These are phyloP conservation scores for Miamiensis avidus DNA, from an alignment of 169 alveolate genomes.

Conservation along the genomic window DNA sequence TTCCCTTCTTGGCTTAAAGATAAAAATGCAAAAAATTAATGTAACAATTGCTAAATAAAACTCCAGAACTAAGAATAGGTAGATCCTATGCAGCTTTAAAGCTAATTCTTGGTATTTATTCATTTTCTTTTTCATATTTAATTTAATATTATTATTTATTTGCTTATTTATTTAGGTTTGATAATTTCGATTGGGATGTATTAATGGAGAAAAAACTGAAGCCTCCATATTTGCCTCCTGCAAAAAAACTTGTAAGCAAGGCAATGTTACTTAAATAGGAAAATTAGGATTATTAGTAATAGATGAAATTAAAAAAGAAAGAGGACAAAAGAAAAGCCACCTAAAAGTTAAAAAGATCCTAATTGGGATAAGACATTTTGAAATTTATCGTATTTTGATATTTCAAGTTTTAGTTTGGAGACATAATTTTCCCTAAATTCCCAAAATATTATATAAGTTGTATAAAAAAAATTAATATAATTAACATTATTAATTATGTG, in stretches of 20 bases:
- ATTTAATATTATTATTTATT: too few relatives aligned
- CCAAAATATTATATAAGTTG: too few relatives aligned
- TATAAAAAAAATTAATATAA: too few relatives aligned
- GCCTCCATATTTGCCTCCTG: conserved; percentile 9
- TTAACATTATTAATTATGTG: too few relatives aligned
- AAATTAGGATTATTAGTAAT: background rate
- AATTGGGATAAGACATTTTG: background rate
- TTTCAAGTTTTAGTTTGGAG: too few relatives aligned
- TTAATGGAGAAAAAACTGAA: background rate
- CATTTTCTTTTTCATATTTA: too few relatives aligned
- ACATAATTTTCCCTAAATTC: too few relatives aligned
- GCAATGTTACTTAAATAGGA: background rate
- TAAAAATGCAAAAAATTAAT: conserved; percentile 35
- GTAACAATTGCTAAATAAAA: conserved; percentile 40
- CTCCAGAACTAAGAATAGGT: conserved; percentile 50
- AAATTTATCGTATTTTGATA: background rate
- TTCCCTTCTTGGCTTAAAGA: conserved; percentile 78
- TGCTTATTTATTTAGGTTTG: background rate
- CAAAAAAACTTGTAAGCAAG: background rate
- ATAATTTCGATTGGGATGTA: background rate
- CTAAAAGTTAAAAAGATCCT: background rate
- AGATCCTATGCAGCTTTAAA: conserved; percentile 43
- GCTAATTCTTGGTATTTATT: conserved; percentile 18
- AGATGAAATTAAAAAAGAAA: background rate
- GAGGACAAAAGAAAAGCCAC: background rate